Conservation (phyloP, 225 moss, liverwort and hornwort species). For the Antitrichia curtipendula region DNA sequence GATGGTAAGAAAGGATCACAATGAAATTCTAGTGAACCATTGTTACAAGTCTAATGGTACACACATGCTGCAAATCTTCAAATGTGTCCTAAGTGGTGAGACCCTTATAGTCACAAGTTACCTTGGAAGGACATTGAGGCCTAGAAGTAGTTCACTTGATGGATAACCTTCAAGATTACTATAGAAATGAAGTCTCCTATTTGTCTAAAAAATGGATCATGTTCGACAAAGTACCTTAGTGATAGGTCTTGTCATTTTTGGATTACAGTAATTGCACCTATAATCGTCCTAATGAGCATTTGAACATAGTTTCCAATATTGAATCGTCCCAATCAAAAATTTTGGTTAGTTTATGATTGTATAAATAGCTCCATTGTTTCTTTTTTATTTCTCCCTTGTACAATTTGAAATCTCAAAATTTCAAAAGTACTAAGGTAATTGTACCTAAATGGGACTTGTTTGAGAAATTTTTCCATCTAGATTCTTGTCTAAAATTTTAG, state of each 20-base stretch:
- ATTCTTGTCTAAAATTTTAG: background rate
- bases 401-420: background rate
- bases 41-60: background rate
- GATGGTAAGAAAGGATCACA: background rate
- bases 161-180: background rate
- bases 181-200: background rate
- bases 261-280: too few relatives aligned
- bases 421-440: background rate
- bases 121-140: background rate
- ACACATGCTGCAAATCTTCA: slow-evolving; percentile 1
- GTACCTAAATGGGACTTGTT: rapidly evolving
- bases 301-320: background rate
- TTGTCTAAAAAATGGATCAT: background rate
- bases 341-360: too few relatives aligned
- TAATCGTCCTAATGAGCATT: background rate
- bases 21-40: background rate
- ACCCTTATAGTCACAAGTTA: slow-evolving; percentile 29
- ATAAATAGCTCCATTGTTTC: background rate
- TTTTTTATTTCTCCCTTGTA: background rate
- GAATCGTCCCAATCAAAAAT: background rate
- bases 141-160: rapidly evolving
- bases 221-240: background rate
- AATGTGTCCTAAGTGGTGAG: background rate
- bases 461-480: background rate
- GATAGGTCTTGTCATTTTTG: too few relatives aligned